Evolutionary conservation across 1,139 yeast genomes (phyloP).

Genomic region (Geotrichum siamense): DNA sequence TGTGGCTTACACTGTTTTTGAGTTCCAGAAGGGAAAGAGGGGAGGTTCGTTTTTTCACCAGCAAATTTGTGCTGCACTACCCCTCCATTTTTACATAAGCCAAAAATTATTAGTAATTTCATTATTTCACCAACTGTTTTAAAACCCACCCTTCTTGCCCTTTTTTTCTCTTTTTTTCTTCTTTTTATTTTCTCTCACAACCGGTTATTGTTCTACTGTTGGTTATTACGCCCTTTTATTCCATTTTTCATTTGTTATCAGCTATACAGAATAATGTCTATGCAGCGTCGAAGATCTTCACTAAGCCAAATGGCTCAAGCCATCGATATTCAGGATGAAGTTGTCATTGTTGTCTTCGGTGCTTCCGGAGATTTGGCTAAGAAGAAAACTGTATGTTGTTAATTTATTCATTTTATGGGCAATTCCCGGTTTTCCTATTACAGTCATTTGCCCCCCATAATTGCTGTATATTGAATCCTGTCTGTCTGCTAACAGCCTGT

Average conservation of each 20-base stretch:
- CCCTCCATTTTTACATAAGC: not conserved
- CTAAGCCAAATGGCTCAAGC: not conserved
- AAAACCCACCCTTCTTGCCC: not conserved
- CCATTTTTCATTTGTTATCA: not conserved
- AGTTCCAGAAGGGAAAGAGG: too few relatives aligned
- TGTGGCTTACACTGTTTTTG: too few relatives aligned
- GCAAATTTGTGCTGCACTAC: not conserved
- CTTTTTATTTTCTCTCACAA: constrained; percentile 1
- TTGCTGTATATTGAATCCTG: too few relatives aligned
- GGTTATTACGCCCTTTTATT: constrained; percentile 3
- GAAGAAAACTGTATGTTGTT: constrained; percentile 66
- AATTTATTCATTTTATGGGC: too few relatives aligned
- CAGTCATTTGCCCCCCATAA: too few relatives aligned
- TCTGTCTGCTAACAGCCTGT: too few relatives aligned
- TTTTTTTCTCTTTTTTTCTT: constrained; percentile 5
- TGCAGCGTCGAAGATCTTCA: constrained; percentile 12
- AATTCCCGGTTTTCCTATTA: too few relatives aligned
- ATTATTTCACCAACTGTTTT: not conserved
- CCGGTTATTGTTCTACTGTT: not conserved
- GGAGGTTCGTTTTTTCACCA: too few relatives aligned
- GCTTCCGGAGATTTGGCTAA: constrained; percentile 97
- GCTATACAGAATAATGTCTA: constrained; percentile 1
- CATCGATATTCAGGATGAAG: constrained; percentile 14
- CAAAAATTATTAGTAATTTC: not conserved
- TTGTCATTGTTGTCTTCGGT: constrained; percentile 69